Evolutionary conservation across 2,329 filamentous ascomycete genomes (phyloP).

Genomic region (Nothophoma quercina): DNA sequence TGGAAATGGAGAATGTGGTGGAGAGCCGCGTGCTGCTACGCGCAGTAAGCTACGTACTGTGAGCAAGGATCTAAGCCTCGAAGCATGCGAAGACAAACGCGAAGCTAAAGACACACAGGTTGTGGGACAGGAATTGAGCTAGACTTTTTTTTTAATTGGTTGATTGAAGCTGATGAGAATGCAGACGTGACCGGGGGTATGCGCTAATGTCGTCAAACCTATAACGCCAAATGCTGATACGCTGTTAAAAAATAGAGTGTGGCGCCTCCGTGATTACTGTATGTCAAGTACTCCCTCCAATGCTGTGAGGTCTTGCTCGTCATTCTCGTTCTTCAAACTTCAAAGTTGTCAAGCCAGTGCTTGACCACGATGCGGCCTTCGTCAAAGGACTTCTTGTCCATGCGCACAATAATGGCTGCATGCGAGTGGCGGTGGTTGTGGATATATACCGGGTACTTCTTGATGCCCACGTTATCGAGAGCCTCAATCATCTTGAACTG

Average conservation of each 20-base stretch:
- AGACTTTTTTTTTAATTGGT: not conserved
- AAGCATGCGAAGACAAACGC: not conserved
- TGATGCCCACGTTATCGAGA: constrained; percentile 70
- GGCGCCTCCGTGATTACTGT: not conserved
- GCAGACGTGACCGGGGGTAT: not conserved
- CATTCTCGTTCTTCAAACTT: constrained; percentile 37
- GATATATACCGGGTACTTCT: constrained; percentile 73
- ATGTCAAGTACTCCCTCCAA: not conserved
- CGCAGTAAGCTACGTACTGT: not conserved
- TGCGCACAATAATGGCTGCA: constrained; percentile 86
- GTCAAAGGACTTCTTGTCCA: constrained; percentile 68
- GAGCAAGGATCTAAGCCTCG: not conserved
- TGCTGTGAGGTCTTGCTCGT: not conserved
- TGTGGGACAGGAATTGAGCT: not conserved
- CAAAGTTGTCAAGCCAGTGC: constrained; percentile 83
- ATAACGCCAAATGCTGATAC: not conserved
- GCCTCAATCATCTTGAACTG: constrained; percentile 87
- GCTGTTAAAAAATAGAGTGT: not conserved
- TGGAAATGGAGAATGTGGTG: not conserved
- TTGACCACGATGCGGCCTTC: constrained; percentile 80
- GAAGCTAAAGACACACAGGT: not conserved
- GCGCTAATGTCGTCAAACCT: constrained; percentile 1
- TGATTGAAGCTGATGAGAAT: not conserved
- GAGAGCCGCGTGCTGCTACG: not conserved
- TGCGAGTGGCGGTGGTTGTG: constrained; percentile 79